Conservation (phyloP, 2,329 filamentous ascomycete genomes). For the Bretziella fagacearum region DNA sequence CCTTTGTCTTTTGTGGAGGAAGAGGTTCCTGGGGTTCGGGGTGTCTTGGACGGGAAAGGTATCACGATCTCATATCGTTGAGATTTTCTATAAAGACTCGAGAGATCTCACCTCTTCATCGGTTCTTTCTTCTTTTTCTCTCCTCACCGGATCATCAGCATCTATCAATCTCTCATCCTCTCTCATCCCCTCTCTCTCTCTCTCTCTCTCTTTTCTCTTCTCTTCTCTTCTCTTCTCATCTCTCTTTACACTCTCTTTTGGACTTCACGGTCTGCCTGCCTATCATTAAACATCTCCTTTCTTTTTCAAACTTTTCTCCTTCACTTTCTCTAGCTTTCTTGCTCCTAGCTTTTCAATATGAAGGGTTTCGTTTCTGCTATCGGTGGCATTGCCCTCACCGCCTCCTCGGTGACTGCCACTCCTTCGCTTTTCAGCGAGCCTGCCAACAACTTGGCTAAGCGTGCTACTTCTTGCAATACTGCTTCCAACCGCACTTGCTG, state of each 20-base stretch:
- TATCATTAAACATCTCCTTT: too few relatives aligned
- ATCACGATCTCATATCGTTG: not conserved
- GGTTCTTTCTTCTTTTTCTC: slow-evolving; percentile 6
- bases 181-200: slow-evolving; percentile 13
- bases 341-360: slow-evolving; percentile 10
- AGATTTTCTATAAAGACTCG: slow-evolving; percentile 13
- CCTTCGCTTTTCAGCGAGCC: slow-evolving; percentile 7
- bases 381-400: slow-evolving; percentile 9
- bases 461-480: slow-evolving; percentile 17
- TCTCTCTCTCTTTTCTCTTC: slow-evolving; percentile 1
- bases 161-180: slow-evolving; percentile 11
- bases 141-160: slow-evolving; percentile 11
- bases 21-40: not conserved
- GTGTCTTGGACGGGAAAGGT: not conserved
- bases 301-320: not conserved
- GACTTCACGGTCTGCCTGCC: not conserved
- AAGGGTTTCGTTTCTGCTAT: slow-evolving; percentile 10
- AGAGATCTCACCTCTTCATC: slow-evolving; percentile 3
- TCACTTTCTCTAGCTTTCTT: slow-evolving; percentile 2
- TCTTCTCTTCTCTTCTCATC: not conserved
- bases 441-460: slow-evolving; percentile 15
- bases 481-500: slow-evolving; percentile 18
- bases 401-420: slow-evolving; percentile 9
- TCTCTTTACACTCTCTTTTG: not conserved
- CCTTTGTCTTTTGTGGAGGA: not conserved